Evolutionary conservation across 345 rosid species (phyloP), one percentile per base, ranked within the genome.

Genomic region (Lepidium africanum): DNA sequence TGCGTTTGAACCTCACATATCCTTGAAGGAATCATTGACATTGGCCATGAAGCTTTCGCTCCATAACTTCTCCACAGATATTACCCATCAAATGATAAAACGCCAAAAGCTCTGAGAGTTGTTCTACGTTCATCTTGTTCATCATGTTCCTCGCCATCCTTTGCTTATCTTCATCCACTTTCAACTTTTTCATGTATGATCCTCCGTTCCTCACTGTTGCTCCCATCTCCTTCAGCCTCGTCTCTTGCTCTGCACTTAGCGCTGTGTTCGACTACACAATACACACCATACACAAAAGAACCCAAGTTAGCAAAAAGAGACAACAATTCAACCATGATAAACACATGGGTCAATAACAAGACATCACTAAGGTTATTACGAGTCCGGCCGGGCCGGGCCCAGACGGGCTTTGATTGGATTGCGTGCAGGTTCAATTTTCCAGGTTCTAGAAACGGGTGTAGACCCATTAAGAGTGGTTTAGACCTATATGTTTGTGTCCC

Each of bases 171-270:
- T 83, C 96, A 10, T 83, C 84, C 53, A 85, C 42, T 65, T 77
- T 87, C 81, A 89, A 10, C 71, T 75, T 81, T 77, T 81, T 74
- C n/a, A 81, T 47, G 54, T 87, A 89, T 30, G 82, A 83, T 15
- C 88, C 81, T 15, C 78, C 92, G 14, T 92, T 87, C 70, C 98
- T 87, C 72, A 89, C 88, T 4, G 98, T 92, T 6, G 95, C 98
- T 7, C 98, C 98, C 87, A 92, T 92, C 80, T 92, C 92, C 86
- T 89, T 87, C 65, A 92, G 58, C 75, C 98, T 83, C 4, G 35
- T 85, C 83, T 92, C 95, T 71, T 92, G 98, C 57, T 89, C 86
- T 49, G 67, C 37, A 53, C 91, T 89, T 71, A 86, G 63, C 0
- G 87, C 91, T 0, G 86, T 87, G 59, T 89, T 89, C 5, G 91